phyloP scores from a whole-genome alignment of 352 stramenopile species.

The Globisporangium viniferum region DNA sequence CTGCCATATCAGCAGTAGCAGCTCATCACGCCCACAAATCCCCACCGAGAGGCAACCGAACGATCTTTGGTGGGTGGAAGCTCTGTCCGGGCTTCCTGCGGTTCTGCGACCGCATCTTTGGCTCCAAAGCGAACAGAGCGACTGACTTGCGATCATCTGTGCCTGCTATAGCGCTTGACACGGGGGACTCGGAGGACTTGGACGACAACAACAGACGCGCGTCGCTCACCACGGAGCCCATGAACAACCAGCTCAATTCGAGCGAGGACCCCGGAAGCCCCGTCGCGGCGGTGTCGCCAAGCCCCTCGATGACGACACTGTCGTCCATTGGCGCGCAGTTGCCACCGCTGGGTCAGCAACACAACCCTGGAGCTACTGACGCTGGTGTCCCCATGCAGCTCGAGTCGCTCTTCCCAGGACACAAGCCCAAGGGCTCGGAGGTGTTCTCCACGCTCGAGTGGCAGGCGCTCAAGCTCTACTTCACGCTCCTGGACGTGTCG shows the following conservation, averaged over 20 bases:
- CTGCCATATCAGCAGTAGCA: not conserved
- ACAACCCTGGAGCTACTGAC: not conserved
- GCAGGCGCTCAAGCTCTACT: constrained; percentile 76
- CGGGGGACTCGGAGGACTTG: not conserved
- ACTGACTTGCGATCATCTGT: constrained; percentile 3
- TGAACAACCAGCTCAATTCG: constrained; percentile 16
- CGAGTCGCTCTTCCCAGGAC: not conserved
- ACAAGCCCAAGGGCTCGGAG: constrained; percentile 28
- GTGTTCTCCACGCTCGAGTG: constrained; percentile 73
- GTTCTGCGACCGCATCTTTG: constrained; percentile 68
- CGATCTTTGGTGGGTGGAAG: constrained; percentile 35
- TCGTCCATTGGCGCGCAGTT: not conserved
- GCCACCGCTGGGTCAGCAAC: not conserved
- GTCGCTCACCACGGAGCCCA: constrained; percentile 12
- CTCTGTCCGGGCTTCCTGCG: constrained; percentile 68
- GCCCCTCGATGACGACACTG: not conserved
- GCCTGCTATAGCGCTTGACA: not conserved
- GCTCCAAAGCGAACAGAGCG: constrained; percentile 10
- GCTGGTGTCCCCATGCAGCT: constrained; percentile 2
- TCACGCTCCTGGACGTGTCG: constrained; percentile 64
- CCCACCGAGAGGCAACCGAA: not conserved
- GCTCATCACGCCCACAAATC: not conserved
- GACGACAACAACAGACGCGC: not conserved
- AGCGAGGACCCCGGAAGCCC: constrained; percentile 15
- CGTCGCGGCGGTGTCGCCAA: not conserved